phyloP scores from a whole-genome alignment of 441 rosid species.

The Bocquillonia castaneifolia region DNA sequence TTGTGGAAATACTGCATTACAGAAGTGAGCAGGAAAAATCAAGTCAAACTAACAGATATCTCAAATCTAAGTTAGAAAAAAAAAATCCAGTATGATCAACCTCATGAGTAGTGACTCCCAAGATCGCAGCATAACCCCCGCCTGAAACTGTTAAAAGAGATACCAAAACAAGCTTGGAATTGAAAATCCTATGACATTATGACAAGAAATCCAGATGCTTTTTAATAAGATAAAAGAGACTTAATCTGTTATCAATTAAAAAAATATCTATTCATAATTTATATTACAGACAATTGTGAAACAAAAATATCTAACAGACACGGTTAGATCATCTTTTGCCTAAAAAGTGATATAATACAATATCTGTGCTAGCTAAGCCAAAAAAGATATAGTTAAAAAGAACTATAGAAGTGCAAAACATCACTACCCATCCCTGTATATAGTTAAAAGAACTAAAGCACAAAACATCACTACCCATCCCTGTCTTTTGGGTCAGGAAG shows the following conservation, averaged over 20 bases:
- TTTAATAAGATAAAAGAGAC: slow-evolving; percentile 9
- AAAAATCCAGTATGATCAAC: slow-evolving; percentile 36
- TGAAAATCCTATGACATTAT: slow-evolving; percentile 83
- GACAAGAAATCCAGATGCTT: slow-evolving; percentile 22
- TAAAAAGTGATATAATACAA: slow-evolving; percentile 18
- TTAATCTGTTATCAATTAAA: not conserved
- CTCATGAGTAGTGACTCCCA: slow-evolving; percentile 97
- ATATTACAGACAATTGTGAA: slow-evolving; percentile 20
- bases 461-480: slow-evolving; percentile 16
- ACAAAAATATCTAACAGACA: slow-evolving; percentile 9
- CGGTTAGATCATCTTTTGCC: slow-evolving; percentile 24
- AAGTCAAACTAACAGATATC: slow-evolving; percentile 23
- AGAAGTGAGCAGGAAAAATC: slow-evolving; percentile 25
- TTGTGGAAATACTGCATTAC: slow-evolving; percentile 91
- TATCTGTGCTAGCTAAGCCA: slow-evolving; percentile 14
- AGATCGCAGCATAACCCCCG: slow-evolving; percentile 88
- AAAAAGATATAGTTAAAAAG: not conserved
- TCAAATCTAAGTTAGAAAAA: not conserved
- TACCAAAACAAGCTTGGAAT: slow-evolving; percentile 94
- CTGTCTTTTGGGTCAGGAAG: slow-evolving; percentile 34
- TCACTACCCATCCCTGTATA: too few relatives aligned
- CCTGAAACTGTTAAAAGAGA: slow-evolving; percentile 96
- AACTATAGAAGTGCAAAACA: slow-evolving; percentile 1
- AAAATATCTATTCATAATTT: slow-evolving; percentile 16
- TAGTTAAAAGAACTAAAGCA: not conserved